phyloP scores from a whole-genome alignment of 2,329 filamentous ascomycete species.

The Arthrobotrys musiformis region DNA sequence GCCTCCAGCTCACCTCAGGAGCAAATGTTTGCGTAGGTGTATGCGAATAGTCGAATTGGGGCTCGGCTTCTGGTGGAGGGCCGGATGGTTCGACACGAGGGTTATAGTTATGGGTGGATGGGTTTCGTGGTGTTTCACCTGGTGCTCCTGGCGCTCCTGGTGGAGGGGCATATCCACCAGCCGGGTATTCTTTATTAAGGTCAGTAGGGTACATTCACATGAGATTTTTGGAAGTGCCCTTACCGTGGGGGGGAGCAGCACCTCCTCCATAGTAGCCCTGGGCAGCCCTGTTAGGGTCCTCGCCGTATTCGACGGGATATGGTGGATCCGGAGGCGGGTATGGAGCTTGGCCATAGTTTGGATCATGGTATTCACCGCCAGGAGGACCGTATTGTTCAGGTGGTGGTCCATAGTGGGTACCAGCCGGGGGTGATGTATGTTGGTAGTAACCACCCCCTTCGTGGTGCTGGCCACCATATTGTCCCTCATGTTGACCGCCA shows the following conservation, averaged over 20 bases:
- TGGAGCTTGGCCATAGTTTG: slow-evolving; percentile 22
- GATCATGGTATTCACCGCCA: slow-evolving; percentile 25
- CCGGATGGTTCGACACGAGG: slow-evolving; percentile 46
- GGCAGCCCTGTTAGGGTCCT: slow-evolving; percentile 10
- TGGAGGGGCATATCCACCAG: slow-evolving; percentile 25
- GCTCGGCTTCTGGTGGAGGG: slow-evolving; percentile 43
- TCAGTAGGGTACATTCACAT: background rate
- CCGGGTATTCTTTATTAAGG: slow-evolving; percentile 25
- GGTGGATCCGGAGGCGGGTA: slow-evolving; percentile 31
- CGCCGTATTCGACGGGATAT: slow-evolving; percentile 25
- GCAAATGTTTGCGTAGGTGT: slow-evolving; percentile 1
- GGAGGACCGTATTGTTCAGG: slow-evolving; percentile 4
- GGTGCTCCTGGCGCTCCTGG: background rate
- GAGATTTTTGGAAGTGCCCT: background rate
- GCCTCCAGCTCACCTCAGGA: slow-evolving; percentile 35
- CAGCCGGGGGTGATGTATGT: slow-evolving; percentile 37
- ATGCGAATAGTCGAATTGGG: slow-evolving; percentile 24
- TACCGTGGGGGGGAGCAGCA: slow-evolving; percentile 22
- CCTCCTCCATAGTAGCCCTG: slow-evolving; percentile 33
- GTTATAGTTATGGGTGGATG: slow-evolving; percentile 35
- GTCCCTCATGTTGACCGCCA: slow-evolving; percentile 12
- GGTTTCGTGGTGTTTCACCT: slow-evolving; percentile 43
- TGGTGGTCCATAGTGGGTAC: slow-evolving; percentile 39
- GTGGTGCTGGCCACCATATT: slow-evolving; percentile 13
- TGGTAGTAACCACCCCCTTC: slow-evolving; percentile 36